phyloP scores from a whole-genome alignment of 129 eudicot genomes.

The Daucus carota region DH1_v3.0 NC_030386.2:34486501-34487000 shows the following conservation, averaged over 20 bases:
- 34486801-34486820: background rate
- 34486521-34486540: too few species aligned
- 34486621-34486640: too few species aligned
- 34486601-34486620: too few species aligned
- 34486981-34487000: too few species aligned
- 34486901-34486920: background rate
- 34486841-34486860: background rate
- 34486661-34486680: background rate
- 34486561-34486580: too few species aligned
- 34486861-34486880: background rate
- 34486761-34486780: background rate
- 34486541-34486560: too few species aligned
- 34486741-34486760: slow-evolving; percentile 1
- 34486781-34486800: background rate
- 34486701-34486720: background rate
- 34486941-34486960: background rate
- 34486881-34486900: background rate
- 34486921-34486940: slow-evolving; percentile 2
- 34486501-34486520: too few species aligned
- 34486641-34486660: too few species aligned
- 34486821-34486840: slow-evolving; percentile 7
- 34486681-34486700: background rate
- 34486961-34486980: background rate
- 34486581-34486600: too few species aligned
- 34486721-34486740: background rate